Conservation (phyloP, 805 yeast species). For the Jamesozyma jinghongensis region DNA sequence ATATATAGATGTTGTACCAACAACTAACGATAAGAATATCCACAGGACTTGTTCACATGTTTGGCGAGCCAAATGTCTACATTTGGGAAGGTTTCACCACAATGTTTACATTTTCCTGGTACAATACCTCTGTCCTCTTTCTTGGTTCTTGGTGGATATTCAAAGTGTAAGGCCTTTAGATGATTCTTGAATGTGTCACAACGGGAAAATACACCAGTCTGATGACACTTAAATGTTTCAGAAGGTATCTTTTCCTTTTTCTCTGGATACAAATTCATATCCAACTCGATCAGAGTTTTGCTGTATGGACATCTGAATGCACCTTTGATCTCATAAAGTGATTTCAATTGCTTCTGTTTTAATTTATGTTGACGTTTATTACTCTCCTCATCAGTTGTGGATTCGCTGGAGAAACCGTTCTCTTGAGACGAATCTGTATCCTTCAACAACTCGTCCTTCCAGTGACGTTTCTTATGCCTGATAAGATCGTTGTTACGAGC, state of each 20-base stretch:
- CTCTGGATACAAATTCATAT: slow-evolving; percentile 17
- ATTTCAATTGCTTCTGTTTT: slow-evolving; percentile 13
- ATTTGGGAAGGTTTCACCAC: slow-evolving; percentile 51
- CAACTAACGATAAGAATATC: slow-evolving; percentile 13
- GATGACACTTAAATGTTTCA: slow-evolving; percentile 45
- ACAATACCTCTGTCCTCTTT: slow-evolving; percentile 62
- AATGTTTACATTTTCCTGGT: slow-evolving; percentile 66
- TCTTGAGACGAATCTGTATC: background rate
- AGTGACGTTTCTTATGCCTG: slow-evolving; percentile 78
- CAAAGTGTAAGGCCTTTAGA: slow-evolving; percentile 77
- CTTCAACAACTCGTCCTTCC: slow-evolving; percentile 42
- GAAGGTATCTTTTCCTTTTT: slow-evolving; percentile 4
- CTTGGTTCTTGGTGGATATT: slow-evolving; percentile 74
- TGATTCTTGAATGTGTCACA: slow-evolving; percentile 90
- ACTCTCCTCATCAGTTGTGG: background rate
- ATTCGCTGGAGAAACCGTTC: background rate
- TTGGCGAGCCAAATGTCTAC: slow-evolving; percentile 71
- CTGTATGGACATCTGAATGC: slow-evolving; percentile 69
- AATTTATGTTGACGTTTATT: background rate
- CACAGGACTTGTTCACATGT: slow-evolving; percentile 48
- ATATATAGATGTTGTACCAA: too few species aligned
- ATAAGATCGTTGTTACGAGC: slow-evolving; percentile 80
- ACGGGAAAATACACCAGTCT: slow-evolving; percentile 73
- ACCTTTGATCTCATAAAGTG: slow-evolving; percentile 19
- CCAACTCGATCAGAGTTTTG: slow-evolving; percentile 20